Evolutionary conservation across 1,139 yeast genomes (phyloP).

Genomic region (Arxiozyma telluris): DNA sequence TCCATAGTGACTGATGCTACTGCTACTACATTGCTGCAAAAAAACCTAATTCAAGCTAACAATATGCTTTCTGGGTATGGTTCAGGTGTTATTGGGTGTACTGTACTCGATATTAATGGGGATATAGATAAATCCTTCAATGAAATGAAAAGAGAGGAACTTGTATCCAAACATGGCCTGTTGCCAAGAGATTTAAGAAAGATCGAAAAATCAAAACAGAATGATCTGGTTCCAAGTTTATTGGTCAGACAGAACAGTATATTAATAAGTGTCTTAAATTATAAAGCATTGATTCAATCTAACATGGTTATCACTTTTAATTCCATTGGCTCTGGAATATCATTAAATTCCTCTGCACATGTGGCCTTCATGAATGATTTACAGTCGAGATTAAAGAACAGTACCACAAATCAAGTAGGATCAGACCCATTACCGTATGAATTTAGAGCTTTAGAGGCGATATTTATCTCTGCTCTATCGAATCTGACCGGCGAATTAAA

Average conservation of each 20-base stretch:
- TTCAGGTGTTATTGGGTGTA: constrained; percentile 38
- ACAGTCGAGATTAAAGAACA: constrained; percentile 19
- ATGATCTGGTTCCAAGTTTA: constrained; percentile 54
- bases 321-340: constrained; percentile 23
- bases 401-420: constrained; percentile 22
- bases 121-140: constrained; percentile 48
- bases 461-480: constrained; percentile 74
- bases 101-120: constrained; percentile 52
- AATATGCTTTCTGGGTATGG: constrained; percentile 28
- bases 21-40: constrained; percentile 31
- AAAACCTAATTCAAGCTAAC: constrained; percentile 31
- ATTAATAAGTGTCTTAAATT: constrained; percentile 54
- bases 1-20: constrained; percentile 4
- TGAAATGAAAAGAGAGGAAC: constrained; percentile 49
- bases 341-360: constrained; percentile 28
- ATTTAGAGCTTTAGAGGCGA: constrained; percentile 81
- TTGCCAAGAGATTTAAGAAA: constrained; percentile 38
- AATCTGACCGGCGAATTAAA: constrained; percentile 80
- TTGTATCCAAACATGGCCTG: constrained; percentile 30
- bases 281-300: constrained; percentile 59
- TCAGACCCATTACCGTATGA: constrained; percentile 46
- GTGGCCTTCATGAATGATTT: constrained; percentile 25
- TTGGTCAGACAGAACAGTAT: constrained; percentile 56
- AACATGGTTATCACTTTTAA: constrained; percentile 64
- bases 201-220: constrained; percentile 48